Percentiles rank a stretch among this genome's conserved stretches.
phyloP scores from a whole-genome alignment of 1,139 yeast species.

The Blastobotrys petasosporus region DNA sequence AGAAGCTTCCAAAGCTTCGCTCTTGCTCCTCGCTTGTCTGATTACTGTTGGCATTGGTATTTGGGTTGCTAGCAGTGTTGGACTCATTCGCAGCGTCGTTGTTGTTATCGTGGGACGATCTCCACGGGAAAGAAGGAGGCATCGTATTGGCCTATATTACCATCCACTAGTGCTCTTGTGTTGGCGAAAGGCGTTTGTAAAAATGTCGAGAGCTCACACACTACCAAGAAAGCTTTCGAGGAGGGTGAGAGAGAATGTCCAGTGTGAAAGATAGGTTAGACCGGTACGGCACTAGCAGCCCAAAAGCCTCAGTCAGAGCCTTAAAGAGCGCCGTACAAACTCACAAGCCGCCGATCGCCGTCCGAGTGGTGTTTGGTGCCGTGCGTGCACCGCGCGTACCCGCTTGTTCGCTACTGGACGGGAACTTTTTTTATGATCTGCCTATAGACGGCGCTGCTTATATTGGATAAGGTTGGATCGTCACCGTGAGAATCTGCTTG shows the following conservation, averaged over 20 bases:
- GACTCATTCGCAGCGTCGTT: background rate
- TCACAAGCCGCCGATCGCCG: no score
- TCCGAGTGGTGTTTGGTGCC: no score
- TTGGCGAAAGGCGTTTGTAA: background rate
- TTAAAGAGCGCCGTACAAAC: no score
- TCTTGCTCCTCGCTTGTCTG: slow-evolving; percentile 11
- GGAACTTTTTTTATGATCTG: no score
- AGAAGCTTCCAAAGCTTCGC: slow-evolving; percentile 8
- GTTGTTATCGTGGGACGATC: background rate
- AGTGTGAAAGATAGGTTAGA: no score
- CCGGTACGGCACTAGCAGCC: no score
- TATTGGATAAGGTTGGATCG: no score
- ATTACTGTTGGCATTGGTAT: background rate
- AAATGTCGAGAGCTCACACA: background rate
- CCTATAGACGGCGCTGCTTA: no score
- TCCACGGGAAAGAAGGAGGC: background rate
- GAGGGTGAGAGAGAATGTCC: background rate
- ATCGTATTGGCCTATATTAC: background rate
- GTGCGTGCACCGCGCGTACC: no score
- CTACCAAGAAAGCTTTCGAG: background rate
- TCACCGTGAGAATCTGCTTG: no score
- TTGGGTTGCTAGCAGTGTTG: background rate
- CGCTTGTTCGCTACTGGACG: no score
- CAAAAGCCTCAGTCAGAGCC: no score
- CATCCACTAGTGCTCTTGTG: background rate